Conservation (phyloP, 1,284 basidiomycete genomes). For the Fomitopsis palustris region DNA sequence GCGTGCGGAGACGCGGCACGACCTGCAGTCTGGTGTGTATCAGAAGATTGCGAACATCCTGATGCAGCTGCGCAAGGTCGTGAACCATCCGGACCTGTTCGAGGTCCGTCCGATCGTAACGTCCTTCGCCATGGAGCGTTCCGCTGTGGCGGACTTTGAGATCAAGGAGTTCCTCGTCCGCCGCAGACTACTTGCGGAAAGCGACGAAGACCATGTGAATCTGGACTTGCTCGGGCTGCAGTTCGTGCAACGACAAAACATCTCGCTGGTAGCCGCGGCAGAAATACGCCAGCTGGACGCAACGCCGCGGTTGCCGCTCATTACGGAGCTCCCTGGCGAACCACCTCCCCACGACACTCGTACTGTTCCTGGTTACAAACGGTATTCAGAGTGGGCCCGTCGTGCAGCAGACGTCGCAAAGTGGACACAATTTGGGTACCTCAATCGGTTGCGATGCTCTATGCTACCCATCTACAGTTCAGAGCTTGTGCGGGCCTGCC, state of each 20-base stretch:
- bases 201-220: slow-evolving; percentile 50
- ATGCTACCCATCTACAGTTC: slow-evolving; percentile 60
- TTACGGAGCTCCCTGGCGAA: slow-evolving; percentile 51
- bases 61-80: slow-evolving; percentile 95
- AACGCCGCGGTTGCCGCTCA: slow-evolving; percentile 60
- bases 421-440: slow-evolving; percentile 69
- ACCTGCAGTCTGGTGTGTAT: slow-evolving; percentile 82
- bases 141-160: slow-evolving; percentile 82
- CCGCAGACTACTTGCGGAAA: slow-evolving; percentile 53
- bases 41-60: slow-evolving; percentile 95
- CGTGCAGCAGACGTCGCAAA: slow-evolving; percentile 53
- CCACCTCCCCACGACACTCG: slow-evolving; percentile 70
- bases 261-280: slow-evolving; percentile 49
- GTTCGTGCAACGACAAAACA: slow-evolving; percentile 54
- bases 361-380: slow-evolving; percentile 71
- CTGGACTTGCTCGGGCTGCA: slow-evolving; percentile 66
- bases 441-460: slow-evolving; percentile 78
- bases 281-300: slow-evolving; percentile 67
- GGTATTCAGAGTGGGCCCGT: slow-evolving; percentile 54
- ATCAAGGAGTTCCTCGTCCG: slow-evolving; percentile 88
- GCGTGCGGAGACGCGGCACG: slow-evolving; percentile 83
- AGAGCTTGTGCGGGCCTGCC: slow-evolving; percentile 52
- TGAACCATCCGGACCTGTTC: slow-evolving; percentile 95
- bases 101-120: slow-evolving; percentile 94
- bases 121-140: slow-evolving; percentile 83